A percentile compares a stretch with the other conserved stretches of the same genome.
These are phyloP conservation scores for Sphaerulina vaccinii DNA, from an alignment of 2,329 filamentous ascomycete genomes.

Conservation along the genomic window DNA sequence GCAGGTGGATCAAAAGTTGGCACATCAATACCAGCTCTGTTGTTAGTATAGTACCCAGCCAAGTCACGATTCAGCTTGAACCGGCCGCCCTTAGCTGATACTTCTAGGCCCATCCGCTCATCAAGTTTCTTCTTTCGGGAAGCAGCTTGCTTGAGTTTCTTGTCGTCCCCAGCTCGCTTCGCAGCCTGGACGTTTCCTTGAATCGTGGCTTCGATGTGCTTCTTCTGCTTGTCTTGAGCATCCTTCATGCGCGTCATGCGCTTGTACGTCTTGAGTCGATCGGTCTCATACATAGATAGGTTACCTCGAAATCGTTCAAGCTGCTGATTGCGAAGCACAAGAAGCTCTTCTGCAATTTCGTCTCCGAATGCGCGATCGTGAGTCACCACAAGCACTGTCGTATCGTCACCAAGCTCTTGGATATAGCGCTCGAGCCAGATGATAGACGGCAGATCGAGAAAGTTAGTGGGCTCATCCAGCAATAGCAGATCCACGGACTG, in stretches of 20 bases:
- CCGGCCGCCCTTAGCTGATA: slow-evolving; percentile 66
- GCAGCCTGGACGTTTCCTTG: slow-evolving; percentile 71
- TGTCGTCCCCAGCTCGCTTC: slow-evolving; percentile 75
- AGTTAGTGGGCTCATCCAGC: slow-evolving; percentile 85
- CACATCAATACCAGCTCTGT: slow-evolving; percentile 69
- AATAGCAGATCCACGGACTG: slow-evolving; percentile 75
- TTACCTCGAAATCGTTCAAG: slow-evolving; percentile 75
- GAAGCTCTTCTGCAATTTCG: slow-evolving; percentile 70
- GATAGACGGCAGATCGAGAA: slow-evolving; percentile 77
- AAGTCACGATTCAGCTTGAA: slow-evolving; percentile 81
- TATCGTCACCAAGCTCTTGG: slow-evolving; percentile 51
- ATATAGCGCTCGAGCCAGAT: slow-evolving; percentile 81
- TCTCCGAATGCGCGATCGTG: slow-evolving; percentile 82
- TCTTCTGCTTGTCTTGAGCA: slow-evolving; percentile 75
- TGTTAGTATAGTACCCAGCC: slow-evolving; percentile 54
- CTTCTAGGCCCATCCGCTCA: slow-evolving; percentile 74
- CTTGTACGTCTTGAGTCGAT: slow-evolving; percentile 41
- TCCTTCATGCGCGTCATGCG: slow-evolving; percentile 75
- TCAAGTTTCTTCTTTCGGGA: slow-evolving; percentile 82
- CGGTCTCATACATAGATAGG: slow-evolving; percentile 69
- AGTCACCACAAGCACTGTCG: slow-evolving; percentile 74
- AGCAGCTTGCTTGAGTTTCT: slow-evolving; percentile 82
- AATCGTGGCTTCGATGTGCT: slow-evolving; percentile 78
- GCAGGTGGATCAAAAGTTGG: slow-evolving; percentile 58
- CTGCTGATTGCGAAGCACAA: slow-evolving; percentile 70